A percentile compares a stretch with the other conserved stretches of the same genome.
These are phyloP conservation scores for Castanospermum australe DNA, from an alignment of 306 rosid genomes.

Conservation along the genomic window DNA sequence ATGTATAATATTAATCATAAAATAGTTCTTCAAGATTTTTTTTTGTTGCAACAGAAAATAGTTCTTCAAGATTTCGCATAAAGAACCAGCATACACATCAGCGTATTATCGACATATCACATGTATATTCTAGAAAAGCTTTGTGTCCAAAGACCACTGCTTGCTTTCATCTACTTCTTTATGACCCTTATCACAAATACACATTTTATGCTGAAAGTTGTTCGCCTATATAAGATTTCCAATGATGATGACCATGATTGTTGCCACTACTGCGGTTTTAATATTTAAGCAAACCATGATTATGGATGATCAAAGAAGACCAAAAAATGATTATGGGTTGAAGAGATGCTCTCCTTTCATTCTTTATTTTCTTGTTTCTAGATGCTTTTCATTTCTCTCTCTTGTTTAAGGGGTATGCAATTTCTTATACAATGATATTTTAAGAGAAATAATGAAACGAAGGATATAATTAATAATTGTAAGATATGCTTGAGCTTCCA, in stretches of 20 bases:
- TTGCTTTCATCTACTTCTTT: background rate
- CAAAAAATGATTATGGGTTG: slow-evolving; percentile 37
- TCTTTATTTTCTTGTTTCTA: background rate
- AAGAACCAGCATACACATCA: too few species aligned
- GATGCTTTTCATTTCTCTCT: background rate
- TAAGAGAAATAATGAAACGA: background rate
- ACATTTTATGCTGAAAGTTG: slow-evolving; percentile 34
- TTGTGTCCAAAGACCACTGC: background rate
- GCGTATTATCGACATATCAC: too few species aligned
- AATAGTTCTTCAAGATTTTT: background rate
- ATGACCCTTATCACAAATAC: slow-evolving; percentile 2
- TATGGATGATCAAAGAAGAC: too few species aligned
- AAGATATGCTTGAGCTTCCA: background rate
- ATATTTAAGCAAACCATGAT: slow-evolving; percentile 33
- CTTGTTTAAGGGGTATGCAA: slow-evolving; percentile 1
- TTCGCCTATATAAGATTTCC: slow-evolving; percentile 38
- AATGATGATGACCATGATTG: slow-evolving; percentile 48
- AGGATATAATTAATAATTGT: background rate
- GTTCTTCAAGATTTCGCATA: background rate
- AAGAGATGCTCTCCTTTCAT: slow-evolving; percentile 31
- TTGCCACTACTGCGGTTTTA: slow-evolving; percentile 37
- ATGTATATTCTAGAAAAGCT: slow-evolving; percentile 8
- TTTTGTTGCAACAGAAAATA: too few species aligned
- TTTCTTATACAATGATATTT: background rate
- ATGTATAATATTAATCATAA: background rate